Evolutionary conservation across 768 basidiomycete genomes (phyloP), one percentile per base, ranked within the genome.

Genomic region (Boletus reticulatus): DNA sequence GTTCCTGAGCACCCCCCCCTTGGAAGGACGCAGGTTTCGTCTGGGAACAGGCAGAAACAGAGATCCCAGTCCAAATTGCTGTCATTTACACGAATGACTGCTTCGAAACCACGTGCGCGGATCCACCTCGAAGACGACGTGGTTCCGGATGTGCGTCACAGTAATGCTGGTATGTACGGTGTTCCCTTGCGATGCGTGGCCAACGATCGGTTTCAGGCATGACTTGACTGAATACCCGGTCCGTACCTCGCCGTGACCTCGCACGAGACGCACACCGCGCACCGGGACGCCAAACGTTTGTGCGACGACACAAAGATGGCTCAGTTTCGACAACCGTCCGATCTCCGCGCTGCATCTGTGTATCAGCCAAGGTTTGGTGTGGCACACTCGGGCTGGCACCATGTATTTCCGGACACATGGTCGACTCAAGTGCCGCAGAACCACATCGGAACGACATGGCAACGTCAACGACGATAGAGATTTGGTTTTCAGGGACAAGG

Each of bases 341-440:
- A 55, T 53, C 43, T 45, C 2, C 29, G 36, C 42, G 9, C 8
- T 19, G 24, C 31, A 29, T 29, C 29, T 29, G 16, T 9, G 4
- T 50, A n/a, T 38, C 32, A 24, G 27, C 4, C 6, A 29, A 29
- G 27, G 27, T 29, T 29, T 29, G 29, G 34, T 14, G 34, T 14
- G 14, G 5, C 34, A 14, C 6, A 14, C 34, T 36, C 14, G 34
- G 34, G 34, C 34, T 36, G 34, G 34, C 14, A 11, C 5, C n/a
- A 14, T 31, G 11, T 20, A 14, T 31, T 34, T 2, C 36, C 41
- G 34, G 48, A 19, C n/a, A 55, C 36, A 45, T 24, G n/a, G 4
- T 29, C 8, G 27, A 32, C 60, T 62, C 60, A 39, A 59, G 43
- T 62, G 61, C 39, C 61, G 20, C 39, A 43, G 2, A 14, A 16